Conservation (phyloP, 75 land plant species). For the Pinus taeda region DNA sequence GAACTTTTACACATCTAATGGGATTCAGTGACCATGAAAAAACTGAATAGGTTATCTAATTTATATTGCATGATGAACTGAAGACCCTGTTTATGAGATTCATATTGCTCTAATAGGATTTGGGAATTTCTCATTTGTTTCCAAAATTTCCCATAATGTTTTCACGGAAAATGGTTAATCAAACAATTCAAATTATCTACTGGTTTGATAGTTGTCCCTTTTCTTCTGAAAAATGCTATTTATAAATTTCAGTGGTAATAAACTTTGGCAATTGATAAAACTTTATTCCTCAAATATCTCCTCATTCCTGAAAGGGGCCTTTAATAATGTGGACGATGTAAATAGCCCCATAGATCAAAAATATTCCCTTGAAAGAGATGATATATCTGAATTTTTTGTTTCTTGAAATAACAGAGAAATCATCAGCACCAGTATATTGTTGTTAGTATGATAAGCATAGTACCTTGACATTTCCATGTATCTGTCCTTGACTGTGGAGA, state of each 20-base stretch:
- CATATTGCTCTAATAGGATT: too few species aligned
- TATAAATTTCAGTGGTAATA: background rate
- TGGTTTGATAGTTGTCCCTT: background rate
- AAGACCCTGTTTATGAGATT: too few species aligned
- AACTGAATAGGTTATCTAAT: too few species aligned
- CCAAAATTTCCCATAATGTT: background rate
- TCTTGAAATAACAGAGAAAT: background rate
- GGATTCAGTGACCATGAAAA: too few species aligned
- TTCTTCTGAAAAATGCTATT: background rate
- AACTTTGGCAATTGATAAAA: background rate
- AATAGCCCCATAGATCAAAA: background rate
- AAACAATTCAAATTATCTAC: background rate
- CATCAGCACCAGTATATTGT: background rate
- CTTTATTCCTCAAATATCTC: background rate
- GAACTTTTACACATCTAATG: too few species aligned
- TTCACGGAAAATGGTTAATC: background rate
- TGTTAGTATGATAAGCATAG: background rate
- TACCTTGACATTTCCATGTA: slow-evolving; percentile 45
- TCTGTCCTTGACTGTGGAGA: slow-evolving; percentile 49
- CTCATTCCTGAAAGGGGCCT: too few species aligned
- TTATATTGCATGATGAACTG: too few species aligned
- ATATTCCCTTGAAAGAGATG: too few species aligned
- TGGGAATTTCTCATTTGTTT: too few species aligned
- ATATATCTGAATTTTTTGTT: background rate
- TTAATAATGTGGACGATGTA: too few species aligned